A percentile compares a stretch with the other conserved stretches of the same genome.
Conservation (phyloP, 2,329 filamentous ascomycete genomes). For the Claviceps digitariae region DNA sequence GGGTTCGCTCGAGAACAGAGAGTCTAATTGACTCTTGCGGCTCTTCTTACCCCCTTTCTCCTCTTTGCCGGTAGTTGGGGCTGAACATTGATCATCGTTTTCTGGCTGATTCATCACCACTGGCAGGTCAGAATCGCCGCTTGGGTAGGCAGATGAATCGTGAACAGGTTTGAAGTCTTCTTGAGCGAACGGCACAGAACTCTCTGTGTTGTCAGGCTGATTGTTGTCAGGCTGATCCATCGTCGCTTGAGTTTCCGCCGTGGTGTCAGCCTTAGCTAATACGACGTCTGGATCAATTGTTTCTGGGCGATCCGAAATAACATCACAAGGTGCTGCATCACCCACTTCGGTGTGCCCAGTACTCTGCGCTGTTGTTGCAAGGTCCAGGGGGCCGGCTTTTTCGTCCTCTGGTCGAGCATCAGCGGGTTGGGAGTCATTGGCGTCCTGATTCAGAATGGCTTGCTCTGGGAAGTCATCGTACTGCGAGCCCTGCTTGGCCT, state of each 20-base stretch:
- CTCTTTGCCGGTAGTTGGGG: conserved; percentile 9
- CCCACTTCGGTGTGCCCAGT: conserved; percentile 1
- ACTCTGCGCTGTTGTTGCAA: conserved; percentile 7
- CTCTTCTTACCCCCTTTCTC: conserved; percentile 11
- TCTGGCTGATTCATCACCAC: conserved; percentile 1
- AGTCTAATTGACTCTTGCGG: conserved; percentile 4
- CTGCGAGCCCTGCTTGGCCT: conserved; percentile 2
- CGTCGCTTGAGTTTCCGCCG: neutral
- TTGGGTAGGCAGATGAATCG: neutral
- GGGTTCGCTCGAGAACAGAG: neutral
- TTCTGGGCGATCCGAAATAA: neutral
- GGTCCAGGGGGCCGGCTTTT: conserved; percentile 4
- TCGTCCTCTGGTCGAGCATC: conserved; percentile 8
- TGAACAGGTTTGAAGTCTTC: neutral
- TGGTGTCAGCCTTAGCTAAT: neutral
- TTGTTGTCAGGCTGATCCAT: neutral
- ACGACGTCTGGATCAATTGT: neutral
- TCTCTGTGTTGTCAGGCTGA: conserved; percentile 1
- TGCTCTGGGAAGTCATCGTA: conserved; percentile 4
- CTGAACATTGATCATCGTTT: conserved; percentile 7
- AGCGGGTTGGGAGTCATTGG: conserved; percentile 3
- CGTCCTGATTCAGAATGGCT: conserved; percentile 2
- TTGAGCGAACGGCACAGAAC: neutral
- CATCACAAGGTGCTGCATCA: conserved; percentile 4
- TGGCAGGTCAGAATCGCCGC: neutral